phyloP scores from a whole-genome alignment of 306 rosid genomes.

The Morella rubra region DNA sequence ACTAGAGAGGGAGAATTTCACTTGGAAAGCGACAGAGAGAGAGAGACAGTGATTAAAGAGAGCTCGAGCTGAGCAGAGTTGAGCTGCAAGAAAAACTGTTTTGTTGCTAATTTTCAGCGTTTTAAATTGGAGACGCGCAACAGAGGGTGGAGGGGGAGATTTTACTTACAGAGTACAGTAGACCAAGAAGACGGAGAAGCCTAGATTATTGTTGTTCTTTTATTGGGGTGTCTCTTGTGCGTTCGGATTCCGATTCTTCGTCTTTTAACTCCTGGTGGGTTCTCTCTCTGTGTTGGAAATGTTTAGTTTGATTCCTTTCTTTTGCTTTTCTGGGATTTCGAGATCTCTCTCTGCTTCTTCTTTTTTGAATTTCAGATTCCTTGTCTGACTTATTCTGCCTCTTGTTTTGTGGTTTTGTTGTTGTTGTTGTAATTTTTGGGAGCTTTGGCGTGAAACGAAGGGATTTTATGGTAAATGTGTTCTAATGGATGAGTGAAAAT shows the following conservation, averaged over 20 bases:
- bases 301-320: background rate
- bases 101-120: background rate
- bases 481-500: conserved; percentile 4
- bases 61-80: conserved; percentile 14
- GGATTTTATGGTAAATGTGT: conserved; percentile 19
- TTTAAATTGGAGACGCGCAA: background rate
- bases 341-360: conserved; percentile 30
- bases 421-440: background rate
- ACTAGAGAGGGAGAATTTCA: background rate
- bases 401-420: background rate
- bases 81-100: background rate
- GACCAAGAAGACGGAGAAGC: conserved; percentile 9
- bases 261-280: conserved; percentile 35
- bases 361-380: conserved; percentile 18
- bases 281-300: background rate
- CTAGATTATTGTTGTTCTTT: background rate
- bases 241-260: conserved; percentile 23
- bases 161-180: background rate
- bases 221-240: background rate
- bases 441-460: conserved; percentile 23
- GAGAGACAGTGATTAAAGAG: background rate
- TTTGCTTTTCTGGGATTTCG: background rate
- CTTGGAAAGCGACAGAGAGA: conserved; percentile 8
- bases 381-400: background rate
- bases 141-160: background rate